These are phyloP conservation scores for Candida coleopterorum DNA, from an alignment of 805 yeast species.

Conservation along the genomic window DNA sequence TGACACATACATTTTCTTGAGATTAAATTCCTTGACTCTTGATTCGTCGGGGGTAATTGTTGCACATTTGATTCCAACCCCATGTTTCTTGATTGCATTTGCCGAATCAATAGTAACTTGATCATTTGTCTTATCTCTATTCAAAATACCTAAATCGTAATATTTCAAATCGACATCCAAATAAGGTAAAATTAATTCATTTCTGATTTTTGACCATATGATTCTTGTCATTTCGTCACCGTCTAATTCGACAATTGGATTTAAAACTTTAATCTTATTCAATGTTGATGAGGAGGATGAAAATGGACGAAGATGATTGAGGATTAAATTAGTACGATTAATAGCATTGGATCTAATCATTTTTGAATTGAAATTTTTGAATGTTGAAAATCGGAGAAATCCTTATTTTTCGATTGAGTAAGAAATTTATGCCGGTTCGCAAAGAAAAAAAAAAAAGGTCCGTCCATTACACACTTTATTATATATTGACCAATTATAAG, in stretches of 20 bases:
- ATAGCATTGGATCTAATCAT: slow-evolving; percentile 12
- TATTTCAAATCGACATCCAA: slow-evolving; percentile 70
- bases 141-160: slow-evolving; percentile 65
- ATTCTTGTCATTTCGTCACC: slow-evolving; percentile 88
- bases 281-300: slow-evolving; percentile 8
- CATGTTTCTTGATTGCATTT: slow-evolving; percentile 65
- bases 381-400: neutral
- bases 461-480: too few relatives aligned
- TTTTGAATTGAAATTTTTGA: neutral
- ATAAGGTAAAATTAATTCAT: slow-evolving; percentile 61
- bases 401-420: too few relatives aligned
- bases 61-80: slow-evolving; percentile 82
- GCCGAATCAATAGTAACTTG: slow-evolving; percentile 77
- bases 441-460: too few relatives aligned
- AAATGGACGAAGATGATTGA: slow-evolving; percentile 11
- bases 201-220: slow-evolving; percentile 74
- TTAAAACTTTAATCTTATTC: slow-evolving; percentile 60
- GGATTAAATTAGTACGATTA: slow-evolving; percentile 6
- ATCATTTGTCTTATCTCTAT: slow-evolving; percentile 69
- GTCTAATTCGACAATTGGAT: slow-evolving; percentile 73
- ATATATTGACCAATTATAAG: too few relatives aligned
- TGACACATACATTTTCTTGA: slow-evolving; percentile 80
- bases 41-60: slow-evolving; percentile 83
- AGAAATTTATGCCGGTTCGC: neutral
- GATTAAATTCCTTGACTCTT: slow-evolving; percentile 66